Percentiles rank a stretch among this genome's conserved stretches.
These are phyloP conservation scores for Aphanomyces astaci DNA, from an alignment of 352 stramenopile species.

Conservation along the genomic window DNA sequence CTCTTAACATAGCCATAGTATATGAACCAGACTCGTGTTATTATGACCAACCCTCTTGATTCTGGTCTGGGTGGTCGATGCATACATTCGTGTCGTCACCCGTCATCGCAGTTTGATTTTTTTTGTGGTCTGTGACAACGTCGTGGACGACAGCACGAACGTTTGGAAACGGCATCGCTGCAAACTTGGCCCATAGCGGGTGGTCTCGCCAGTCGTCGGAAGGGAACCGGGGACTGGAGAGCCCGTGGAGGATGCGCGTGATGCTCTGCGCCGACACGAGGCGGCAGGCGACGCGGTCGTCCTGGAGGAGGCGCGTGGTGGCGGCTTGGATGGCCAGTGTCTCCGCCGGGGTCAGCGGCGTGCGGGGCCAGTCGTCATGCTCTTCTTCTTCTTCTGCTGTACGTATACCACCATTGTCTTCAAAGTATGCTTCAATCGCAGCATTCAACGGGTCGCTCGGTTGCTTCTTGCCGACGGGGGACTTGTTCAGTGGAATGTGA, in stretches of 20 bases:
- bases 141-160: constrained; percentile 20
- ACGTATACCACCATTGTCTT: not conserved
- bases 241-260: constrained; percentile 67
- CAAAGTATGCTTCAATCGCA: constrained; percentile 56
- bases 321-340: constrained; percentile 44
- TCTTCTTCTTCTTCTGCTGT: constrained; percentile 27
- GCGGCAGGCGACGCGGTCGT: constrained; percentile 11
- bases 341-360: constrained; percentile 39
- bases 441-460: constrained; percentile 31
- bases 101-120: not conserved
- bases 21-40: not conserved
- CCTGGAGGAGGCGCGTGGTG: constrained; percentile 8
- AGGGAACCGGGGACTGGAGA: constrained; percentile 56
- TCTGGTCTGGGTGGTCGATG: too few relatives aligned
- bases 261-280: constrained; percentile 61
- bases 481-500: constrained; percentile 21
- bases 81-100: too few relatives aligned
- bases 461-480: not conserved
- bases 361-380: constrained; percentile 37
- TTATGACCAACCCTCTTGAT: not conserved
- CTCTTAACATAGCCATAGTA: not conserved
- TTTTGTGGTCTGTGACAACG: constrained; percentile 10
- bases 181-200: constrained; percentile 55
- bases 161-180: constrained; percentile 43
- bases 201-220: constrained; percentile 54